Base-by-base conservation (phyloP, 805 yeast genomes). In the Nakazawaea siamensis region DNA sequence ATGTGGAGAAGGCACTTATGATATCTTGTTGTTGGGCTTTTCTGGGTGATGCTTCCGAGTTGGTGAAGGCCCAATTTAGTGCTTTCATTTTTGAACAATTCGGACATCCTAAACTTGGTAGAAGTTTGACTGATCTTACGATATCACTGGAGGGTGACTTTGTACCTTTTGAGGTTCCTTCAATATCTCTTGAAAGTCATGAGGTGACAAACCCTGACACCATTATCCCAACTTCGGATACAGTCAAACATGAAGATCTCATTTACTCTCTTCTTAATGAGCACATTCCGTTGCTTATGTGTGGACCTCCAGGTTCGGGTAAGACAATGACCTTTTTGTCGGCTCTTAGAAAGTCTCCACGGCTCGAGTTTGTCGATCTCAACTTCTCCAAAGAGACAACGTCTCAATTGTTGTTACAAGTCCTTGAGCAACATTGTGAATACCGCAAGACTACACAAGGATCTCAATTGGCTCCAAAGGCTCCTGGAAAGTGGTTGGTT, bases 231-330 rank as follows among this genome's bases (percentile, higher is more conserved):
- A 90, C 97, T 0, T 48, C 72, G 1, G 97, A 87, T 44, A 87
- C 96, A 0, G 51, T 67, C 2, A 64, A 76, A 37, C 83, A 83
- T 38, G 90, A 84, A 40, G 51, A 59, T 1, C 47, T 83, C 9
- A 63, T 90, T 2, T 69, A 66, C 36, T 60, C 76, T 0, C 52
- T 82, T 2, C 47, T 88, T 24, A 61, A 63, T 23, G 71, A 72
- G 29, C 78, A 70, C 35, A 58, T 59, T 26, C 74, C 94, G 0
- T 52, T 85, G 13, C 62, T 90, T 18, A 62, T 90, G 16, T 86
- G 95, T 56, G 97, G 97, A 2, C 97, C 97, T 0, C 97, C 97
- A 0, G 97, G 97, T 4, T 81, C 96, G 0, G 97, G 97, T 39
- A 90, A 90, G 51, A 88, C 97, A 0, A 88, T 90, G 97, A 76